A percentile compares a stretch with the other conserved stretches of the same genome.
Conservation (phyloP, 1,139 yeast genomes). For the Yamadazyma friedrichii region DNA sequence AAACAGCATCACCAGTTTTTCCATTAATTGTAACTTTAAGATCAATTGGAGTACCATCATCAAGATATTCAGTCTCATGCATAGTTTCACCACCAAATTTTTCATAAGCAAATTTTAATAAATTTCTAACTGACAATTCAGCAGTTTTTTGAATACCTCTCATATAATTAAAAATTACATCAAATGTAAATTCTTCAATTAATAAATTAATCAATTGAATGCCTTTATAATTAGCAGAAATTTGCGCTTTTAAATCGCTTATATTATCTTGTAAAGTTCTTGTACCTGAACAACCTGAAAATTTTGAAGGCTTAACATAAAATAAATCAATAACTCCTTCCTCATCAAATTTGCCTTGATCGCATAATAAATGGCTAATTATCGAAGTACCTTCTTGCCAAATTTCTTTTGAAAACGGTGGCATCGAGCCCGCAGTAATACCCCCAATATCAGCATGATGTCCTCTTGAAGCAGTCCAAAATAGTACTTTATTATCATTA, state of each 20-base stretch:
- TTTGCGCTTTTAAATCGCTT: constrained; percentile 65
- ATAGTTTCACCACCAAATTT: constrained; percentile 27
- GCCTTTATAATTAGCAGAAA: constrained; percentile 68
- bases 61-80: constrained; percentile 54
- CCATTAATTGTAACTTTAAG: constrained; percentile 44
- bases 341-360: constrained; percentile 53
- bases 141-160: constrained; percentile 60
- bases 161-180: constrained; percentile 59
- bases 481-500: constrained; percentile 42
- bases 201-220: constrained; percentile 49
- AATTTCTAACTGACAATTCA: constrained; percentile 51
- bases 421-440: constrained; percentile 64
- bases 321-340: constrained; percentile 48
- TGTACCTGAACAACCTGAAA: constrained; percentile 60
- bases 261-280: constrained; percentile 58
- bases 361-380: constrained; percentile 57
- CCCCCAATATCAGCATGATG: constrained; percentile 75
- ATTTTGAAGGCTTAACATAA: constrained; percentile 50
- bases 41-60: constrained; percentile 57
- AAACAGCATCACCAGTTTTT: constrained; percentile 45
- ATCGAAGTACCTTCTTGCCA: constrained; percentile 64
- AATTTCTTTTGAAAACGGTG: constrained; percentile 57
- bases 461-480: constrained; percentile 64
- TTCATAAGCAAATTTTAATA: constrained; percentile 54
- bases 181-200: constrained; percentile 47